phyloP scores from a whole-genome alignment of 1,284 basidiomycete genomes.

The Ceratobasidium sp. region DNA sequence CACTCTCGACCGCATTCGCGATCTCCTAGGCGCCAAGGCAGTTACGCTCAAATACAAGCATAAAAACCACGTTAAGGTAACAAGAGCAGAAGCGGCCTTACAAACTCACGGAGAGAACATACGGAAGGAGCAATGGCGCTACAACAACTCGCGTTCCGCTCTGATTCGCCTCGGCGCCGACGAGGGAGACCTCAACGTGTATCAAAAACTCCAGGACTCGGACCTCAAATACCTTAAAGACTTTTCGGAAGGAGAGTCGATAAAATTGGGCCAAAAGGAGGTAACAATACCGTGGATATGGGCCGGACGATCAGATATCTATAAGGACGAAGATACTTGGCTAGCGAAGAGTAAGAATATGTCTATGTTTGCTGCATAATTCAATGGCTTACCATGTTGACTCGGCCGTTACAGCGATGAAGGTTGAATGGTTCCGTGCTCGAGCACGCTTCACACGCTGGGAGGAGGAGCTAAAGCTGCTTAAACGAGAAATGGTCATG shows the following conservation, averaged over 20 bases:
- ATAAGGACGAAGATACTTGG: neutral
- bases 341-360: neutral
- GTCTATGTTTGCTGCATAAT: too few relatives aligned
- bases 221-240: neutral
- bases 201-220: neutral
- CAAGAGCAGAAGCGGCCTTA: neutral
- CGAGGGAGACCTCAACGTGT: neutral
- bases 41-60: neutral
- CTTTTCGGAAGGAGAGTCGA: neutral
- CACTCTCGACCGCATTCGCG: neutral
- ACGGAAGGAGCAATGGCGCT: neutral
- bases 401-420: conserved; percentile 10
- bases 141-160: neutral
- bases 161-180: neutral
- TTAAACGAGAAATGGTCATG: conserved; percentile 36
- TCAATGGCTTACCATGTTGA: neutral
- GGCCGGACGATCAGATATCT: neutral
- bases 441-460: conserved; percentile 4
- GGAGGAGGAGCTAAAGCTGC: conserved; percentile 22
- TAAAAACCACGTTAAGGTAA: neutral
- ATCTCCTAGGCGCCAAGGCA: neutral
- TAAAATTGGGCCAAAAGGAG: neutral
- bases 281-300: neutral
- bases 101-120: neutral
- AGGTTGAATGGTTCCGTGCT: conserved; percentile 24